Base-by-base conservation (phyloP, 2,329 filamentous ascomycete species). In the Scedosporium boydii region DNA sequence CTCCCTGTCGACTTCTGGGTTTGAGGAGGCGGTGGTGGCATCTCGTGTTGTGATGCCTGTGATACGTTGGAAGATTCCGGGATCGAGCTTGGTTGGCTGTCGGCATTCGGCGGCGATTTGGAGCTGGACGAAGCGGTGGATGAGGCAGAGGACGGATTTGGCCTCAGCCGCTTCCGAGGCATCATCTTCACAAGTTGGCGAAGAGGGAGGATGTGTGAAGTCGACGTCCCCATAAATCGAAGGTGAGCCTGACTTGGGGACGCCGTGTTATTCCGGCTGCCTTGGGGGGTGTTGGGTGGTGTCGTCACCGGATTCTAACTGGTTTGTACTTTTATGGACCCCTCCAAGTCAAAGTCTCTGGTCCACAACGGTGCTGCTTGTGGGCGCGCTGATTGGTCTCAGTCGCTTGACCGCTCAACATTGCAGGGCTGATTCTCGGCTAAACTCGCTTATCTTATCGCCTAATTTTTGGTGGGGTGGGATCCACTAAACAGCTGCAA, bases 401-500 rank as follows among this genome's bases (percentile, higher is more conserved):
- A 48, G 44, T 14, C 4, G 34, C n/a, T n/a, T 12, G 44, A 48
- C 16, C 21, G n/a, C 44, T 48, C 16, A 48, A 18, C 18, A 55
- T 27, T 38, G 7, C 23, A 55, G 1, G 51, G 51, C 51, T 55
- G 21, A 55, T 55, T 55, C n/a, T 55, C 51, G 51, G 51, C 51
- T 55, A 41, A 38, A 61, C 10, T 29, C 42, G 6, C 51, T 42
- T 65, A 65, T 66, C 64, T 66, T 66, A 66, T 66, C 65, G 29
- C 1, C 14, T 21, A 10, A 21, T 48, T 55, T 55, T 44, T 41
- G 29, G 46, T 55, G 59, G 59, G 59, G 59, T 55, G 51, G 48
- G 18, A 21, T 56, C 59, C 48, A 56, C 46, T 55, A 16, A 16
- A 4, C 23, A 23, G 51, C 51, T 55, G 51, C 21, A 55, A 29